phyloP scores from a whole-genome alignment of 345 rosid species.

The Eucalyptus cladocalyx region DNA sequence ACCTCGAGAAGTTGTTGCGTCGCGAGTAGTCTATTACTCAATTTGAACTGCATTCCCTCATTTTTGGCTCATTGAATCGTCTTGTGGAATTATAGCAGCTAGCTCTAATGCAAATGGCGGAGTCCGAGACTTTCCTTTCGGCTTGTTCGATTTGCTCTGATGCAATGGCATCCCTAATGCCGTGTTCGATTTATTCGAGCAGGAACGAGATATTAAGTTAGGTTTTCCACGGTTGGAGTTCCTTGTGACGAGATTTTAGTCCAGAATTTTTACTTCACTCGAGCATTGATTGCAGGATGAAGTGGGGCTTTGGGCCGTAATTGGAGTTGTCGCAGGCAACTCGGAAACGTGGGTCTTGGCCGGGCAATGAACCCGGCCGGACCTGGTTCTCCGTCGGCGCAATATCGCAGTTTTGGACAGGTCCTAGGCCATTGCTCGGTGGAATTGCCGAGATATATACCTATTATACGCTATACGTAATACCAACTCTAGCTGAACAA shows the following conservation, averaged over 20 bases:
- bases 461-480: too few species aligned
- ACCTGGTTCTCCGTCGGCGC: background rate
- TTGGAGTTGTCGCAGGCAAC: background rate
- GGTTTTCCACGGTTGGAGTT: background rate
- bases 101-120: background rate
- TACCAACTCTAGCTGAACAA: background rate
- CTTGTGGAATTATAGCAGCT: background rate
- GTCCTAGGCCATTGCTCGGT: background rate
- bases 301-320: background rate
- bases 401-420: background rate
- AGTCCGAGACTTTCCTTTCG: background rate
- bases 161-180: background rate
- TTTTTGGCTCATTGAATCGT: background rate
- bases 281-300: background rate
- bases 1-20: too few species aligned
- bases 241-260: background rate
- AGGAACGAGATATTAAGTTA: fast-evolving
- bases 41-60: background rate
- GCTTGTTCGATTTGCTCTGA: background rate
- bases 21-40: background rate
- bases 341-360: background rate
- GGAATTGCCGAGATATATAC: background rate
- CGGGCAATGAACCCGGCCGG: background rate
- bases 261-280: background rate
- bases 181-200: background rate